Conservation (phyloP, 2,329 filamentous ascomycete genomes). For the Ophiostoma angusticollis region DNA sequence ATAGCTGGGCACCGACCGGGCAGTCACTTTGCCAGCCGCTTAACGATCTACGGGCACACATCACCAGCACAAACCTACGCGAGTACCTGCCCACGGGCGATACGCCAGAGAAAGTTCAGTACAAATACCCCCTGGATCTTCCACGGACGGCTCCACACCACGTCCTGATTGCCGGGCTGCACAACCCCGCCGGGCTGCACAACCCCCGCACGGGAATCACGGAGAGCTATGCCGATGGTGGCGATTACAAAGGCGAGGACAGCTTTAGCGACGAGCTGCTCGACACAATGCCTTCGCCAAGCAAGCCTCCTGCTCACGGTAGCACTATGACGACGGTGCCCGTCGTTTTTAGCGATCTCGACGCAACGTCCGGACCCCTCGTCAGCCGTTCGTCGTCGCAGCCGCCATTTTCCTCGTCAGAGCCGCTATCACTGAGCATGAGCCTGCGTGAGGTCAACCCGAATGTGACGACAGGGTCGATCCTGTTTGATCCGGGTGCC, state of each 20-base stretch:
- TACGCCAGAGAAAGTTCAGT: constrained; percentile 70
- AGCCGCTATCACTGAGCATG: constrained; percentile 19
- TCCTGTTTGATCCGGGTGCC: constrained; percentile 29
- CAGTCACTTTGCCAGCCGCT: constrained; percentile 55
- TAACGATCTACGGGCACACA: constrained; percentile 54
- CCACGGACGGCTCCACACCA: constrained; percentile 54
- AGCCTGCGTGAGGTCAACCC: constrained; percentile 45
- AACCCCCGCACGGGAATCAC: too few species aligned
- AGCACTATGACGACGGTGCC: constrained; percentile 6
- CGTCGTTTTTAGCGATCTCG: constrained; percentile 17
- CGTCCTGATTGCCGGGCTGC: constrained; percentile 26
- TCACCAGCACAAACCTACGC: constrained; percentile 50
- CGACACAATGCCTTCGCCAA: constrained; percentile 18
- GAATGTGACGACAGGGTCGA: constrained; percentile 25
- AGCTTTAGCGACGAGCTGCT: constrained; percentile 4
- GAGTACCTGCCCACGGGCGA: constrained; percentile 79
- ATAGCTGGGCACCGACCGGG: constrained; percentile 48
- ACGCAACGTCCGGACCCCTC: constrained; percentile 10
- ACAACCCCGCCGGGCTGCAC: constrained; percentile 24
- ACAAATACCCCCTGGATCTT: constrained; percentile 66
- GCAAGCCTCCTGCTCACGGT: constrained; percentile 16
- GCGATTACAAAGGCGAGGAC: background rate
- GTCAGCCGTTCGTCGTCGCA: constrained; percentile 5
- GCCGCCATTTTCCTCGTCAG: constrained; percentile 5
- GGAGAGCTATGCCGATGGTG: background rate